Base-by-base conservation (phyloP, 179 eudicot species). In the Nepenthes alata region DNA sequence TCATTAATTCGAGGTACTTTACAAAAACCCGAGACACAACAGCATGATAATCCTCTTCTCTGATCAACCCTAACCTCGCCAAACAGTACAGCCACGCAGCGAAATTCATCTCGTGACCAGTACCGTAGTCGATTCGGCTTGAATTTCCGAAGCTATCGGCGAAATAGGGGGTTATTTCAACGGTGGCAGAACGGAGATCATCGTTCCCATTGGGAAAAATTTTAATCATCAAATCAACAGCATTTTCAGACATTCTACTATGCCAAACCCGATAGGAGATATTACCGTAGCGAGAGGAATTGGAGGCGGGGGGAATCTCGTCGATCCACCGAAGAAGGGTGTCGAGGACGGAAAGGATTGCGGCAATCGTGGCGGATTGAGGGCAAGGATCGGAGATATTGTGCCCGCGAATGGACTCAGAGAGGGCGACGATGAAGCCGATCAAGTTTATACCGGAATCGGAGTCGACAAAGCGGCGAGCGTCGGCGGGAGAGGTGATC, bases 71-170 rank as follows among this genome's bases (percentile, higher is more conserved):
- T 62, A 89, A 59, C 70, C 86, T 81, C 10, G 89, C 89, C 6
- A 89, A 67, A 69, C 98, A 89, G 72, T 82, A 91, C 79, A 91
- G 69, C 91, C 87, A 91, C 5, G 98, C 98, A 5, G 89, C 95
- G 49, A 91, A 89, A 71, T 91, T 89, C 3, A 89, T 85, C 60
- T 89, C 98, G 56, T 91, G 98, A 0, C 98, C 98, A 0, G 98
- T 91, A 3, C 98, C 98, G 47, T 91, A 91, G 57, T 91, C 98
- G n/a, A 91, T 89, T 15, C 98, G 76, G 62, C 72, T 71, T 2
- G 78, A 62, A 56, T 88, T 91, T 41, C 98, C 98, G 53, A 91
- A 88, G 63, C 96, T 84, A 67, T 91, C 98, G 5, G 74, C 63
- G 59, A 89, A 91, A 49, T 88, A 88, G 2, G 98, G 81, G 2